Conservation (phyloP, 1,284 basidiomycete genomes). For the Ganoderma lingzhi region DNA sequence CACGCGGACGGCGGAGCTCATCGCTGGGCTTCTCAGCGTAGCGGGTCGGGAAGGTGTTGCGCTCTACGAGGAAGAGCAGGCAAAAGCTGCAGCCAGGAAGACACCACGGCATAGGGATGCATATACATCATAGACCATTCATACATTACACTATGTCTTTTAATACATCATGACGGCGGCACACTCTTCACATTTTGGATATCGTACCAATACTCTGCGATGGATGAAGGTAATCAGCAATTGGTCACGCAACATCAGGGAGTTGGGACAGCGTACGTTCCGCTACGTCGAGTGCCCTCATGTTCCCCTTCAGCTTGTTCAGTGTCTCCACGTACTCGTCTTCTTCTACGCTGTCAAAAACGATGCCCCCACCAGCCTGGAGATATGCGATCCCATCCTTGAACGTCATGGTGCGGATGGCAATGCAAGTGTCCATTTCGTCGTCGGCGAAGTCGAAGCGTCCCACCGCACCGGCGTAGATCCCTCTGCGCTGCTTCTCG, state of each 20-base stretch:
- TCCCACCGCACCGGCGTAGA: conserved; percentile 98
- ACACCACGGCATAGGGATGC: conserved; percentile 16
- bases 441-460: conserved; percentile 96
- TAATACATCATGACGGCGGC: conserved; percentile 29
- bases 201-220: conserved; percentile 71
- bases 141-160: conserved; percentile 33
- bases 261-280: conserved; percentile 66
- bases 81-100: conserved; percentile 25
- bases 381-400: conserved; percentile 93
- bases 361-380: conserved; percentile 98
- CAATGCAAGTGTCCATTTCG: conserved; percentile 99
- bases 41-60: conserved; percentile 88
- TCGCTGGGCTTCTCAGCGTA: conserved; percentile 90
- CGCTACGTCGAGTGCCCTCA: conserved; percentile 87
- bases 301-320: conserved; percentile 93
- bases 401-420: conserved; percentile 98
- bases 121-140: conserved; percentile 6
- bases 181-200: conserved; percentile 57
- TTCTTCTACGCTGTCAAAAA: conserved; percentile 96
- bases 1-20: conserved; percentile 88
- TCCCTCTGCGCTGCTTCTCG: conserved; percentile 91
- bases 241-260: background rate
- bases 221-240: conserved; percentile 10
- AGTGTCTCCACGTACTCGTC: conserved; percentile 97
- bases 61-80: conserved; percentile 40